A percentile compares a stretch with the other conserved stretches of the same genome.
phyloP scores from a whole-genome alignment of 108 stramenopile genomes.

The Asterionellopsis glacialis region DNA sequence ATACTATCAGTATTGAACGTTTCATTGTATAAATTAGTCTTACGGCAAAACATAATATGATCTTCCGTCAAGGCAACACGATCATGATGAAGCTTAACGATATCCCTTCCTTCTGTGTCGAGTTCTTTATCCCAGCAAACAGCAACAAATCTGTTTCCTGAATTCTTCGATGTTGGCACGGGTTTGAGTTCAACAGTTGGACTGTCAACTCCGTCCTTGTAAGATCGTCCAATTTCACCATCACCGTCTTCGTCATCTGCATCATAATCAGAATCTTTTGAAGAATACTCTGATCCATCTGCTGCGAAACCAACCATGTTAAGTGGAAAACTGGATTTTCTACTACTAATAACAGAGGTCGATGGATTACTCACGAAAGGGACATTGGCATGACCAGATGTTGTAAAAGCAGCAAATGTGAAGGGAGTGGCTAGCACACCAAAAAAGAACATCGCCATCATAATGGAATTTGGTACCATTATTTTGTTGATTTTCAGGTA shows the following conservation, averaged over 20 bases:
- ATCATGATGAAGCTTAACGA: slow-evolving; percentile 63
- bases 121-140: slow-evolving; percentile 58
- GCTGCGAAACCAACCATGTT: slow-evolving; percentile 21
- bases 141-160: slow-evolving; percentile 75
- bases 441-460: too few relatives aligned
- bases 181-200: slow-evolving; percentile 58
- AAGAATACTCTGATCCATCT: slow-evolving; percentile 52
- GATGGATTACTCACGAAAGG: too few relatives aligned
- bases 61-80: slow-evolving; percentile 64
- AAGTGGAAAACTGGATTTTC: neutral
- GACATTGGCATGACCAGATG: too few relatives aligned
- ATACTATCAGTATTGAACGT: slow-evolving; percentile 79
- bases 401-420: too few relatives aligned
- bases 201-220: slow-evolving; percentile 21
- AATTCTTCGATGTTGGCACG: slow-evolving; percentile 74
- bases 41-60: slow-evolving; percentile 85
- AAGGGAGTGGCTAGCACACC: too few relatives aligned
- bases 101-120: slow-evolving; percentile 32
- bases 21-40: slow-evolving; percentile 83
- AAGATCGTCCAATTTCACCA: slow-evolving; percentile 3
- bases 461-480: too few relatives aligned
- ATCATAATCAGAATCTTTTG: slow-evolving; percentile 60
- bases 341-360: neutral
- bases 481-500: too few relatives aligned
- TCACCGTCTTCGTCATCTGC: slow-evolving; percentile 32